These are phyloP conservation scores for Euphorbia pulcherrima DNA, from an alignment of 345 rosid species.

Conservation along the genomic window DNA sequence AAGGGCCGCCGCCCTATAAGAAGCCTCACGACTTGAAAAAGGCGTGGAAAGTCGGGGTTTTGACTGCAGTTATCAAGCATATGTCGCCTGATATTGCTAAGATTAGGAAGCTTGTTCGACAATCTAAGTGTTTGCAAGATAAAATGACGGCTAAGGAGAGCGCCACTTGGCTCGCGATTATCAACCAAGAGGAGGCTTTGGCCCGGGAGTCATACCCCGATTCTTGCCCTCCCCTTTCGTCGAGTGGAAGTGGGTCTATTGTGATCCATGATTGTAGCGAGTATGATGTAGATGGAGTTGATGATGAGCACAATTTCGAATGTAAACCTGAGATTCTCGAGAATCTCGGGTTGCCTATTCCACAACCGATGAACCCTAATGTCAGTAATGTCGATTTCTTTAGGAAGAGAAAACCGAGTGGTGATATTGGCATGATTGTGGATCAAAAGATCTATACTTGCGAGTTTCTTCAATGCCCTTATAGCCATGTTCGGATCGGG, in stretches of 20 bases:
- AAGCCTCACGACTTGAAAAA: slow-evolving; percentile 97
- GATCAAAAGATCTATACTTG: slow-evolving; percentile 56
- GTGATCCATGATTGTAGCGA: slow-evolving; percentile 53
- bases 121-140: slow-evolving; percentile 85
- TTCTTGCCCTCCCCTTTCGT: slow-evolving; percentile 50
- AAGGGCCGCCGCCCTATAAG: slow-evolving; percentile 87
- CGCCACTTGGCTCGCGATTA: slow-evolving; percentile 82
- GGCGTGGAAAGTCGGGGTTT: slow-evolving; percentile 89
- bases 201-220: slow-evolving; percentile 53
- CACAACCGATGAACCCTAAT: slow-evolving; percentile 38
- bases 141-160: slow-evolving; percentile 94
- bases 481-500: slow-evolving; percentile 53
- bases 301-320: slow-evolving; percentile 53
- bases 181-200: slow-evolving; percentile 65
- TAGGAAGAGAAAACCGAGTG: slow-evolving; percentile 61
- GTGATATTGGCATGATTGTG: slow-evolving; percentile 41
- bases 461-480: slow-evolving; percentile 64
- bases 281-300: slow-evolving; percentile 77
- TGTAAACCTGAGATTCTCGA: slow-evolving; percentile 47
- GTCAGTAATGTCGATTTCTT: slow-evolving; percentile 37
- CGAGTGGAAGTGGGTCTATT: slow-evolving; percentile 40
- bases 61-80: slow-evolving; percentile 78
- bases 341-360: slow-evolving; percentile 33
- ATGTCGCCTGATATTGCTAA: slow-evolving; percentile 69
- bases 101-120: slow-evolving; percentile 76